Evolutionary conservation across 1,139 yeast genomes (phyloP).

Genomic region (Protomyces inouyei): DNA sequence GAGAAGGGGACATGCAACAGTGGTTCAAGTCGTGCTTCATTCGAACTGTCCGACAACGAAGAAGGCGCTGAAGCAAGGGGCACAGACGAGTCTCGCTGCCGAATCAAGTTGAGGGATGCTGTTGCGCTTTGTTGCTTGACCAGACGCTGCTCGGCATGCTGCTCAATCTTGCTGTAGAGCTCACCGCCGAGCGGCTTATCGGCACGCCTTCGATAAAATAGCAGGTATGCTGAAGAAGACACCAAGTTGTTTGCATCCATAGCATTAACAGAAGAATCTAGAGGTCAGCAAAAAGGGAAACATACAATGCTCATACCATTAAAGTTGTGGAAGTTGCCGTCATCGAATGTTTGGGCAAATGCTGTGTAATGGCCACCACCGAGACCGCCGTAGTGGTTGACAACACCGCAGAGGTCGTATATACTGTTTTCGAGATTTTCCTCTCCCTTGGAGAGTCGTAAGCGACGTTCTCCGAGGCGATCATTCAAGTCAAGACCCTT

Average conservation of each 20-base stretch:
- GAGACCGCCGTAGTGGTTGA: conserved; percentile 90
- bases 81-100: not conserved
- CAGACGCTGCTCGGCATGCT: not conserved
- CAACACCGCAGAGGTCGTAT: conserved; percentile 88
- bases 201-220: conserved; percentile 68
- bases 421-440: conserved; percentile 41
- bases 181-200: conserved; percentile 1
- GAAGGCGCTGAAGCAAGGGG: not conserved
- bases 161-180: not conserved
- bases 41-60: not conserved
- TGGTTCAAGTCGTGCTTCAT: not conserved
- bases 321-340: conserved; percentile 73
- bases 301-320: conserved; percentile 47
- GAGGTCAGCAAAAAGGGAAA: not conserved
- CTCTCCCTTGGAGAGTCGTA: conserved; percentile 41
- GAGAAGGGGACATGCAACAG: not conserved
- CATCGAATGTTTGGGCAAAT: conserved; percentile 73
- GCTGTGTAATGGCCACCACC: conserved; percentile 99
- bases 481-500: conserved; percentile 68
- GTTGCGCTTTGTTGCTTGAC: not conserved
- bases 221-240: conserved; percentile 79
- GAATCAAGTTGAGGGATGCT: not conserved
- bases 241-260: conserved; percentile 57
- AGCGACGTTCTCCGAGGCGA: conserved; percentile 45
- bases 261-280: conserved; percentile 58